Evolutionary conservation across 495 filamentous ascomycete genomes (phyloP).

Genomic region (Recurvomyces mirabilis): DNA sequence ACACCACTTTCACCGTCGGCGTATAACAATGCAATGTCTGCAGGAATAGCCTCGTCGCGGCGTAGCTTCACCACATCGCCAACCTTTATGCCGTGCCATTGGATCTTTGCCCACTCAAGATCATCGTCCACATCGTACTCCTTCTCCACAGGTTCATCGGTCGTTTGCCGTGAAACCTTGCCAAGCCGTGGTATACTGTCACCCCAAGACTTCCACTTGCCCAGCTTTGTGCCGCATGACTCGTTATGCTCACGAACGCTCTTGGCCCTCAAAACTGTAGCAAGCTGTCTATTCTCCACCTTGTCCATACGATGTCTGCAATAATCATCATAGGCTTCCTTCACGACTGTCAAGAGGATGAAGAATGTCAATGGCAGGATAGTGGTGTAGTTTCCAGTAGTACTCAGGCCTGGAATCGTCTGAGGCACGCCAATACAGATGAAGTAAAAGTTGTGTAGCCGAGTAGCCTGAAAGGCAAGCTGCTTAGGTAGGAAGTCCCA

Average conservation of each 20-base stretch:
- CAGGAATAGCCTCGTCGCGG: conserved; percentile 70
- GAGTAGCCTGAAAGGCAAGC: conserved; percentile 79
- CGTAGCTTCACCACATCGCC: conserved; percentile 74
- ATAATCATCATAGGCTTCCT: conserved; percentile 88
- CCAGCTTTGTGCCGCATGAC: background rate
- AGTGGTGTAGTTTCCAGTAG: conserved; percentile 81
- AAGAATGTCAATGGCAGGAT: conserved; percentile 79
- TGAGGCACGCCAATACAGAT: conserved; percentile 78
- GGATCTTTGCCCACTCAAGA: conserved; percentile 48
- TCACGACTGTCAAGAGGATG: conserved; percentile 77
- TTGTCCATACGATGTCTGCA: conserved; percentile 77
- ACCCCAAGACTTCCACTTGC: background rate
- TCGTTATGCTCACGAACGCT: background rate
- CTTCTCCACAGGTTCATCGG: background rate
- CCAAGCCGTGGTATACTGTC: background rate
- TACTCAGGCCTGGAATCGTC: conserved; percentile 79
- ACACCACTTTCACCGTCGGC: conserved; percentile 61
- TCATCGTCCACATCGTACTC: conserved; percentile 24
- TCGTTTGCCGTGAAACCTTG: background rate
- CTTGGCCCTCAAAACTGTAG: conserved; percentile 45
- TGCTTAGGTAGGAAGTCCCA: conserved; percentile 89
- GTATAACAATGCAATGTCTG: conserved; percentile 70
- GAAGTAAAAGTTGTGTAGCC: conserved; percentile 78
- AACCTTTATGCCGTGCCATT: conserved; percentile 74
- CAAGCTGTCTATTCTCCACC: conserved; percentile 67